These are phyloP conservation scores for Cystobasidium ongulense DNA, from an alignment of 768 basidiomycete species.

Conservation along the genomic window DNA sequence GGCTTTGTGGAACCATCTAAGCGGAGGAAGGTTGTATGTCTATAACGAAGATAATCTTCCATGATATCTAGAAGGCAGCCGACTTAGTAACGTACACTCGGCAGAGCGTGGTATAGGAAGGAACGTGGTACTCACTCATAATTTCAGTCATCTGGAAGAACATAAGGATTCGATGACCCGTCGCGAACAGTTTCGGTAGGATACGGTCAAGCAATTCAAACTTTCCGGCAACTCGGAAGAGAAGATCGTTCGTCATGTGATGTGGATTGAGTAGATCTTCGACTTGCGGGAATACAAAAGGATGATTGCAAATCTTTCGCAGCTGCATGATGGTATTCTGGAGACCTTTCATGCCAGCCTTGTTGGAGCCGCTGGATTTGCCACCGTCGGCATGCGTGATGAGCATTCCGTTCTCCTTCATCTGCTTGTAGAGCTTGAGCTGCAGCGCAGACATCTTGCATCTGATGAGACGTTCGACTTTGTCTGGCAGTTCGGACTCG, in stretches of 20 bases:
- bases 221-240: constrained; percentile 82
- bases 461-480: constrained; percentile 64
- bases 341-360: constrained; percentile 74
- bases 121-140: constrained; percentile 62
- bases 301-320: constrained; percentile 89
- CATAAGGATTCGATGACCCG: constrained; percentile 88
- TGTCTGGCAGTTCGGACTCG: constrained; percentile 72
- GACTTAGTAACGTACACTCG: no score
- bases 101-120: constrained; percentile 48
- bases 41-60: constrained; percentile 59
- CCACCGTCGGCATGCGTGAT: constrained; percentile 43
- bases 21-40: constrained; percentile 79
- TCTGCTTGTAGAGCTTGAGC: constrained; percentile 49
- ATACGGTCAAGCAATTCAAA: constrained; percentile 83
- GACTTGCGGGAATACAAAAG: constrained; percentile 89
- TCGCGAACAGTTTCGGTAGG: constrained; percentile 86
- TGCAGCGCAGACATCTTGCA: constrained; percentile 56
- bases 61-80: constrained; percentile 78
- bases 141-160: constrained; percentile 99
- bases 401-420: constrained; percentile 66
- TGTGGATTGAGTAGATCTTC: constrained; percentile 83
- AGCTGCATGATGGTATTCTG: constrained; percentile 96
- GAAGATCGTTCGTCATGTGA: constrained; percentile 55
- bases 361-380: constrained; percentile 51
- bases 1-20: constrained; percentile 83